phyloP scores from a whole-genome alignment of 2,329 filamentous ascomycete species.

The Fusarium miscanthi region DNA sequence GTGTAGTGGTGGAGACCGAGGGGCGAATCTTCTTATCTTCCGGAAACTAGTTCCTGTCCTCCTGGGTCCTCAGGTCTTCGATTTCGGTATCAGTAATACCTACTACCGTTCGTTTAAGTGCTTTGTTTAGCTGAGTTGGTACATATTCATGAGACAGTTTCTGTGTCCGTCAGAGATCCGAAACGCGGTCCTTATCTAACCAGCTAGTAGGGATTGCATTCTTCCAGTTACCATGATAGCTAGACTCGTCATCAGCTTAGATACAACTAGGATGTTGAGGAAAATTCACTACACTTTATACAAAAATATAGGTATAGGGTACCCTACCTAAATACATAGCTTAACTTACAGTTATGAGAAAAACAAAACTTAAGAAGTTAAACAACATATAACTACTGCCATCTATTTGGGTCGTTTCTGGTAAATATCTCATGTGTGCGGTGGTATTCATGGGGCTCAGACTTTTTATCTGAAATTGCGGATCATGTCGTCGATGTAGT shows the following conservation, averaged over 20 bases:
- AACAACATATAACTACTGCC: background rate
- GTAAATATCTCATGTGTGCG: background rate
- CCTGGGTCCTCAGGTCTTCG: background rate
- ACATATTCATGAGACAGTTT: background rate
- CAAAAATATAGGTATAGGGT: background rate
- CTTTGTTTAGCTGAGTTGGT: background rate
- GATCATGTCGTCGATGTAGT: background rate
- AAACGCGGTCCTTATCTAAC: background rate
- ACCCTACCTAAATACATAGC: background rate
- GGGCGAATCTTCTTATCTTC: background rate
- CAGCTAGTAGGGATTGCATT: background rate
- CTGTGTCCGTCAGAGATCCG: background rate
- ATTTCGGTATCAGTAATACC: background rate
- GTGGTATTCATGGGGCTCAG: background rate
- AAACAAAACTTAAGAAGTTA: background rate
- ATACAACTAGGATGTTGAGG: background rate
- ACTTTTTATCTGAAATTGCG: background rate
- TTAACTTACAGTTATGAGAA: background rate
- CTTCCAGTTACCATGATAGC: background rate
- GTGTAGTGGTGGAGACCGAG: conserved; percentile 15
- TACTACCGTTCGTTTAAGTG: background rate
- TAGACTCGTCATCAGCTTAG: background rate
- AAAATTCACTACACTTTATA: no score
- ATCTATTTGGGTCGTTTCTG: no score
- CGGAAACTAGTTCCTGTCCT: background rate